Conservation (phyloP, 495 filamentous ascomycete species). For the Xylaria curta region DNA sequence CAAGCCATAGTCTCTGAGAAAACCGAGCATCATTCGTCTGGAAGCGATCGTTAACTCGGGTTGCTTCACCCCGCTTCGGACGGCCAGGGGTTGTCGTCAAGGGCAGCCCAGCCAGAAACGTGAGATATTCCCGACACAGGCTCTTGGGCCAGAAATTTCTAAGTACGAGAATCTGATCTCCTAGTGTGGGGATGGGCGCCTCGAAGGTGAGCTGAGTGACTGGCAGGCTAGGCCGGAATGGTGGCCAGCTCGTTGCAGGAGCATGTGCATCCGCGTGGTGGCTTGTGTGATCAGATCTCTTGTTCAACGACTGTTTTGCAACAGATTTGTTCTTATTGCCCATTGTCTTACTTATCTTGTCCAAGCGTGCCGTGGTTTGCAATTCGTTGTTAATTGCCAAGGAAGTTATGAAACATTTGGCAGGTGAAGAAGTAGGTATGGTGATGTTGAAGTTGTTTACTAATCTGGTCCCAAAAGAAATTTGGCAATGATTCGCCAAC, state of each 20-base stretch:
- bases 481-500: background rate
- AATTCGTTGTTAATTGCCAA: background rate
- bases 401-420: background rate
- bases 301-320: slow-evolving; percentile 12
- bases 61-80: slow-evolving; percentile 83
- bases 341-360: slow-evolving; percentile 9
- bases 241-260: slow-evolving; percentile 72
- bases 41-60: slow-evolving; percentile 90
- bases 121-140: slow-evolving; percentile 81
- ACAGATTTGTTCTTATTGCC: slow-evolving; percentile 16
- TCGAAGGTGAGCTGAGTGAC: slow-evolving; percentile 66
- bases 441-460: slow-evolving; percentile 1
- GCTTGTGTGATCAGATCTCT: slow-evolving; percentile 13
- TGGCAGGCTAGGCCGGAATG: slow-evolving; percentile 75
- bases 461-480: background rate
- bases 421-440: background rate
- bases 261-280: slow-evolving; percentile 13
- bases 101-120: slow-evolving; percentile 76
- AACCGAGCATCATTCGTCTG: slow-evolving; percentile 80
- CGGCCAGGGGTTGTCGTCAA: slow-evolving; percentile 81
- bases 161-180: slow-evolving; percentile 75
- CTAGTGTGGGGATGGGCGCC: slow-evolving; percentile 57
- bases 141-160: slow-evolving; percentile 78
- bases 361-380: background rate
- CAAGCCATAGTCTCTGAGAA: slow-evolving; percentile 74